Evolutionary conservation across 139 green algal species (phyloP).

Genomic region (Edaphochlamys debaryana): DNA sequence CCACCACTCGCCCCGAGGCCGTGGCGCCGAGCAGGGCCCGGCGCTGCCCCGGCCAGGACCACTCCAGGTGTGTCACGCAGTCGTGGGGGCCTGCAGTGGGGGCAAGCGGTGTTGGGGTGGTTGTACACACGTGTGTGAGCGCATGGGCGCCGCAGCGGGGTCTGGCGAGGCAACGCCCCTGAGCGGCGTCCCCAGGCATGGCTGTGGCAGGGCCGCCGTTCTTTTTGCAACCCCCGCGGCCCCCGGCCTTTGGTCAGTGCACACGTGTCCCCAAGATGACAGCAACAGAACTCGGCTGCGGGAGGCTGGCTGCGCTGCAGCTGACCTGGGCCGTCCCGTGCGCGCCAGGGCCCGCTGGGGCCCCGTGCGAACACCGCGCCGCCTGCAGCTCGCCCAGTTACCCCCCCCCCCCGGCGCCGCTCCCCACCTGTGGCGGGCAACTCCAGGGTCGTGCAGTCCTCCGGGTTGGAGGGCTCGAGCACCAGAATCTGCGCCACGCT

Average conservation of each 20-base stretch:
- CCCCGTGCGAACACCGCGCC: background rate
- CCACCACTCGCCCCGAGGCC: slow-evolving; percentile 3
- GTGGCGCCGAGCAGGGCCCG: slow-evolving; percentile 32
- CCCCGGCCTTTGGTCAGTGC: too few relatives aligned
- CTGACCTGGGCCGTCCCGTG: background rate
- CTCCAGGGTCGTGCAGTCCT: slow-evolving; percentile 21
- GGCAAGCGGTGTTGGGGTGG: background rate
- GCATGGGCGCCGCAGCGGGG: too few relatives aligned
- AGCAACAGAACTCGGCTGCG: too few relatives aligned
- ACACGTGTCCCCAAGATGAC: too few relatives aligned
- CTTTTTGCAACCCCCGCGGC: too few relatives aligned
- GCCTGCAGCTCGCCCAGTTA: background rate
- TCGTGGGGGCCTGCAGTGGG: slow-evolving; percentile 4
- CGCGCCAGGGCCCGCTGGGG: background rate
- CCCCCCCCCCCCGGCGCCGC: background rate
- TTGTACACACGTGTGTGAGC: background rate
- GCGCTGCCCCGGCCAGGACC: slow-evolving; percentile 32
- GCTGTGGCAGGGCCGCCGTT: too few relatives aligned
- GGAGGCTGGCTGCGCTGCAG: too few relatives aligned
- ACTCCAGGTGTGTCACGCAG: slow-evolving; percentile 3
- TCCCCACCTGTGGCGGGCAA: slow-evolving; percentile 2
- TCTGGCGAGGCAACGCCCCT: too few relatives aligned
- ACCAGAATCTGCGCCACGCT: slow-evolving; percentile 2
- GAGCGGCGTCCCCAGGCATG: too few relatives aligned
- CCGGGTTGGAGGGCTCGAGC: slow-evolving; percentile 27